Evolutionary conservation across 2,329 filamentous ascomycete genomes (phyloP), one percentile per base, ranked within the genome.

Genomic region (Graphilbum ipis-grandicollis): DNA sequence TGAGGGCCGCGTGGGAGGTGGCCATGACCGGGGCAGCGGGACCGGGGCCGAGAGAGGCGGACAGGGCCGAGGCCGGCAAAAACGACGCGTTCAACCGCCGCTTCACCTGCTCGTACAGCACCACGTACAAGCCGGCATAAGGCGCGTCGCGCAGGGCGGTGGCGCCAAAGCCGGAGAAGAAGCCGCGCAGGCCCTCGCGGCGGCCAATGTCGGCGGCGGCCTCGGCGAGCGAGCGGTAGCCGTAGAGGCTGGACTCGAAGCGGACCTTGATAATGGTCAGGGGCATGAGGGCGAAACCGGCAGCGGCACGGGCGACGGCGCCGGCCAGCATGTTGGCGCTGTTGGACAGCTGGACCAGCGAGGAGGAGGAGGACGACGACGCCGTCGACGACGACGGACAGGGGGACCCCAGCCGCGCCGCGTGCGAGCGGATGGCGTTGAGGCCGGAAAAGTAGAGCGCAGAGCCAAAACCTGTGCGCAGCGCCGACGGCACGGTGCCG

Each of bases 191-290:
- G 0, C 90, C 86, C 46, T 88, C 77, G 1, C 63, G 71, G 8
- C 65, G 64, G 36, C 78, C 59, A 21, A 96, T 94, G 46, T 90
- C 83, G 25, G 62, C 62, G 2, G 70, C 74, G 0, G 90, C 90
- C 28, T 73, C 66, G 30, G 68, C 57, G 19, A 96, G 63, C 2
- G 83, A 88, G 19, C 68, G 68, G 59, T 96, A 96, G 3, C 72
- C 62, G 60, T 94, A 98, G 31, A 88, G 62, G 43, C 70, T 85
- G 19, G 79, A 88, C 56, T 98, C 90, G 52, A 93, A 96, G 32
- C 90, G 81, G 31, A 96, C 90, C 53, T 98, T 98, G 50, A 98
- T 78, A 32, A 98, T 79, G 2, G 90, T 98, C 42, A 96, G 72
- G 2, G 90, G 90, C 82, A 94, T 96, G 58, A 96, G 74, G 33